Evolutionary conservation across 2,329 filamentous ascomycete species (phyloP).

Genomic region (Ploettnerulaceae sp.): DNA sequence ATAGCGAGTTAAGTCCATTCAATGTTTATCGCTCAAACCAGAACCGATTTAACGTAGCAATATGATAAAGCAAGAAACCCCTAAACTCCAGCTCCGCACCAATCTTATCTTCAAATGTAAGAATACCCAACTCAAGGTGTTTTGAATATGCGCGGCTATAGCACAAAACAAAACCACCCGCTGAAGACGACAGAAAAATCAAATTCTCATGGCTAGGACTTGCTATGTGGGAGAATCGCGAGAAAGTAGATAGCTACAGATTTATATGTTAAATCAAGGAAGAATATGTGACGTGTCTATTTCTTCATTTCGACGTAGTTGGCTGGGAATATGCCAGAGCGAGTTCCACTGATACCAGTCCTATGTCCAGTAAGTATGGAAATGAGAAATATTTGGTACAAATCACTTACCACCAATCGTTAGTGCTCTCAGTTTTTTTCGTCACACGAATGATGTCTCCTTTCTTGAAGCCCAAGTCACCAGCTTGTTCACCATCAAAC

Average conservation of each 20-base stretch:
- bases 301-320: conserved; percentile 66
- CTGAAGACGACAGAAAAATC: no score
- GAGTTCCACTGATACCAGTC: conserved; percentile 83
- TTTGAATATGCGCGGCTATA: no score
- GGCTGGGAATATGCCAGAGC: conserved; percentile 90
- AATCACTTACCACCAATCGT: conserved; percentile 80
- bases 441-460: conserved; percentile 92
- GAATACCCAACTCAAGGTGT: no score
- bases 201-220: not conserved
- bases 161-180: no score
- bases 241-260: not conserved
- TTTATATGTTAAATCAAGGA: no score
- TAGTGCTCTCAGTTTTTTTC: conserved; percentile 89
- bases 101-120: not conserved
- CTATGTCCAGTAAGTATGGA: conserved; percentile 37
- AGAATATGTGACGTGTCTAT: conserved; percentile 28
- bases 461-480: conserved; percentile 94
- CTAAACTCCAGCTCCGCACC: not conserved
- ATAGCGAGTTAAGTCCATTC: no score
- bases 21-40: no score
- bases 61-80: not conserved
- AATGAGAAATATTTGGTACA: not conserved
- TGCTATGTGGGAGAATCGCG: not conserved
- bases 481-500: conserved; percentile 89
- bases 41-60: no score